Conservation (phyloP, 2,329 filamentous ascomycete genomes). For the Apiospora hydei region DNA sequence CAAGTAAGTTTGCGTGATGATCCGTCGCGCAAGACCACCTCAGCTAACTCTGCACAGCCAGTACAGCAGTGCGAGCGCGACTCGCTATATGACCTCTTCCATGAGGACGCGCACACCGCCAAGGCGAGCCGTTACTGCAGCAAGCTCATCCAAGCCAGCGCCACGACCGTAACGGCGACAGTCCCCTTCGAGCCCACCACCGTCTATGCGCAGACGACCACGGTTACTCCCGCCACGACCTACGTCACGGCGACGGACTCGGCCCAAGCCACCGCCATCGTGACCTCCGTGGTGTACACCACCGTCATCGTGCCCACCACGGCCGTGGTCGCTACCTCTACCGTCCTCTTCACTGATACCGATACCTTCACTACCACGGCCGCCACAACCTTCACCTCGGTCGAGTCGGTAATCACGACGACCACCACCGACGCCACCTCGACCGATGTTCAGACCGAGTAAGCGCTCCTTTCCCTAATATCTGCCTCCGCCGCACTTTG, state of each 20-base stretch:
- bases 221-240: slow-evolving; percentile 1
- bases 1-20: too few species aligned
- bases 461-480: neutral
- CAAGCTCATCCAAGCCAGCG: neutral
- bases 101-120: neutral
- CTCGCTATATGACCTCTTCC: neutral
- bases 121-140: slow-evolving; percentile 22
- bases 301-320: neutral
- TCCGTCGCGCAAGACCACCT: too few species aligned
- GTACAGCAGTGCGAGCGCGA: neutral
- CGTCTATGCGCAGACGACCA: slow-evolving; percentile 1
- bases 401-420: neutral
- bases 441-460: neutral
- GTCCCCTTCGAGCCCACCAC: slow-evolving; percentile 2
- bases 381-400: neutral
- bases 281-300: slow-evolving; percentile 13
- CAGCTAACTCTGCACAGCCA: too few species aligned
- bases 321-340: neutral
- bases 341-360: neutral
- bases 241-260: slow-evolving; percentile 11
- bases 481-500: neutral
- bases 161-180: neutral
- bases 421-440: neutral
- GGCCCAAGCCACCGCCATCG: neutral
- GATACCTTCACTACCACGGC: neutral